phyloP scores from a whole-genome alignment of 176 grass and related monocot genomes.

The Coix lacrymajobi region DNA sequence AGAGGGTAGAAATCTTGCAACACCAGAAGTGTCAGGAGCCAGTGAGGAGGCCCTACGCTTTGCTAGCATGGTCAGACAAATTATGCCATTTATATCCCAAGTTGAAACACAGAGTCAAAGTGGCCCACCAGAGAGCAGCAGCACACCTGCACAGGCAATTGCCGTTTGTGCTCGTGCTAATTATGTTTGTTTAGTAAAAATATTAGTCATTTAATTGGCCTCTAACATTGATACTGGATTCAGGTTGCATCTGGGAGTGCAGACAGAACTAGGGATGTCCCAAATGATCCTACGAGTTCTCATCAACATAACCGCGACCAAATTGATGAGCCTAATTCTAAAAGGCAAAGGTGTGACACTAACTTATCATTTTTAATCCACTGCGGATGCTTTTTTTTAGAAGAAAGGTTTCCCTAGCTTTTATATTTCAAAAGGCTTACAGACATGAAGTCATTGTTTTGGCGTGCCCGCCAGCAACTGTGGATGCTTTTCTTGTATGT shows the following conservation, averaged over 20 bases:
- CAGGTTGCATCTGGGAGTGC: slow-evolving; percentile 44
- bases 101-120: slow-evolving; percentile 34
- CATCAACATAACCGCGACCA: slow-evolving; percentile 45
- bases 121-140: slow-evolving; percentile 25
- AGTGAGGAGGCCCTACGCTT: slow-evolving; percentile 72
- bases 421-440: too few species aligned
- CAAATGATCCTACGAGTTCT: slow-evolving; percentile 51
- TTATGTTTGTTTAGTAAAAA: not conserved
- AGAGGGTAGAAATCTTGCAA: slow-evolving; percentile 32
- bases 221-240: slow-evolving; percentile 17
- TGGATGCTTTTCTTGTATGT: not conserved
- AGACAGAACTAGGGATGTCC: slow-evolving; percentile 35
- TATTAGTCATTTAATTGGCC: not conserved
- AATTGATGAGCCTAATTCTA: slow-evolving; percentile 67
- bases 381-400: not conserved
- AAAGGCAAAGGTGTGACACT: slow-evolving; percentile 67
- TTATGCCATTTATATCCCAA: slow-evolving; percentile 89
- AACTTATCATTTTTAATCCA: not conserved
- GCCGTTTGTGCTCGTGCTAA: slow-evolving; percentile 12
- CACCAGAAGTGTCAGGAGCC: slow-evolving; percentile 37
- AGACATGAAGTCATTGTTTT: too few species aligned
- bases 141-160: slow-evolving; percentile 34
- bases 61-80: slow-evolving; percentile 63
- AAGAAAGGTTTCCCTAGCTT: too few species aligned
- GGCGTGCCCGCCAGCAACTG: too few species aligned